phyloP scores from a whole-genome alignment of 23 red algal genomes.

The Gracilaria domingensis region DNA sequence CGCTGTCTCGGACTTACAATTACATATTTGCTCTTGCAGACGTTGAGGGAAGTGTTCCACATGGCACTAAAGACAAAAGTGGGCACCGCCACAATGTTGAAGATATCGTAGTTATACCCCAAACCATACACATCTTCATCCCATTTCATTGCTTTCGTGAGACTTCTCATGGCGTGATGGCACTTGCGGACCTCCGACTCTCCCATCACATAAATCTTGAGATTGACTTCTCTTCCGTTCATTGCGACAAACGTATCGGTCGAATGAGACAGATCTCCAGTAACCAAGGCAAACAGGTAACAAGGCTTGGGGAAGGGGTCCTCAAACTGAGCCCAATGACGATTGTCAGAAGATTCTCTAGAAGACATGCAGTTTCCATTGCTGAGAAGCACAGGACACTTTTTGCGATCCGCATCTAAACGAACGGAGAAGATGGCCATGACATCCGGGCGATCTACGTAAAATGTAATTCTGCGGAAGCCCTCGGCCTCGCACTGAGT shows the following conservation, averaged over 20 bases:
- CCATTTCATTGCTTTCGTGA: too few species aligned
- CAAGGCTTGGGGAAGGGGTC: too few species aligned
- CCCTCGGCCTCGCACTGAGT: slow-evolving; percentile 99
- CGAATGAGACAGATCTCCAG: too few species aligned
- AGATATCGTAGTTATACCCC: slow-evolving; percentile 95
- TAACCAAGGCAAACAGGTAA: too few species aligned
- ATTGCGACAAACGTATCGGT: slow-evolving; percentile 85
- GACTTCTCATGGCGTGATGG: too few species aligned
- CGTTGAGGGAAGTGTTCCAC: slow-evolving; percentile 96
- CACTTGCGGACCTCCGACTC: slow-evolving; percentile 80
- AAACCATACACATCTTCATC: slow-evolving; percentile 88
- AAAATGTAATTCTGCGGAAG: slow-evolving; percentile 91
- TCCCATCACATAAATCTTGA: slow-evolving; percentile 84
- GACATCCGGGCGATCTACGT: slow-evolving; percentile 95
- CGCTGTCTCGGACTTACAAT: slow-evolving; percentile 89
- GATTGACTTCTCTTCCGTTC: slow-evolving; percentile 72
- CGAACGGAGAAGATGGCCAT: slow-evolving; percentile 80
- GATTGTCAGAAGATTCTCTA: too few species aligned
- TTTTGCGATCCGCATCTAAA: slow-evolving; percentile 68
- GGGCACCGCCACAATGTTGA: slow-evolving; percentile 93
- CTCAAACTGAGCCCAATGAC: too few species aligned
- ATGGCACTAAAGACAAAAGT: slow-evolving; percentile 98
- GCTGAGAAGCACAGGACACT: too few species aligned
- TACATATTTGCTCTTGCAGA: slow-evolving; percentile 97
- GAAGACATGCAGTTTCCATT: too few species aligned